Conservation (phyloP, 2,329 filamentous ascomycete genomes). For the Neopestalotiopsis sp. region DNA sequence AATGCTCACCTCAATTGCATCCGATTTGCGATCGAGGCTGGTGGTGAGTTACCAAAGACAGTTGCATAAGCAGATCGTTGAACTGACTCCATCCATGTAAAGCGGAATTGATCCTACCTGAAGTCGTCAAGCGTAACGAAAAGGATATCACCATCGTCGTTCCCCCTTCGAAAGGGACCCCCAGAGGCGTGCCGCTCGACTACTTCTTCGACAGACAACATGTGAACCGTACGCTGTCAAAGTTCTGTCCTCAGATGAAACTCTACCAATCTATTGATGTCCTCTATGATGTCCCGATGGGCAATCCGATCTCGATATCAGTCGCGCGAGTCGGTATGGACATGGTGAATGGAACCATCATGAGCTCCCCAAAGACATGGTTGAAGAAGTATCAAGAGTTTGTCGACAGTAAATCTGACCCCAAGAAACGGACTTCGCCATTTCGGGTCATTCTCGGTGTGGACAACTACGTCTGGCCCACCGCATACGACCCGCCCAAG, state of each 20-base stretch:
- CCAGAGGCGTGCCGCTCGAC: slow-evolving; percentile 37
- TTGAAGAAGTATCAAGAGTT: slow-evolving; percentile 30
- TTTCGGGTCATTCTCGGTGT: slow-evolving; percentile 39
- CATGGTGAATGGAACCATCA: slow-evolving; percentile 31
- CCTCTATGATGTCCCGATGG: slow-evolving; percentile 39
- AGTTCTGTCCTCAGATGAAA: slow-evolving; percentile 43
- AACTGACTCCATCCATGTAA: slow-evolving; percentile 5
- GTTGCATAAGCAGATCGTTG: not conserved
- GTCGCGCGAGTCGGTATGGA: slow-evolving; percentile 28
- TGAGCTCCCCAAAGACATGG: slow-evolving; percentile 29
- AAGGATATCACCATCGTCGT: slow-evolving; percentile 33
- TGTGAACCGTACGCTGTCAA: slow-evolving; percentile 34
- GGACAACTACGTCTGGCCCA: slow-evolving; percentile 38
- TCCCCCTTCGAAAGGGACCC: slow-evolving; percentile 30
- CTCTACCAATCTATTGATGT: slow-evolving; percentile 40
- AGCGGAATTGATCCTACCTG: slow-evolving; percentile 45
- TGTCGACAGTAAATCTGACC: slow-evolving; percentile 34
- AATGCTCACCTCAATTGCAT: slow-evolving; percentile 52
- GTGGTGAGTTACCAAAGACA: slow-evolving; percentile 38
- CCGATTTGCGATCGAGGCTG: slow-evolving; percentile 52
- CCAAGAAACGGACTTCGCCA: slow-evolving; percentile 35
- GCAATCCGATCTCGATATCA: slow-evolving; percentile 30
- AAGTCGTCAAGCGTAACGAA: slow-evolving; percentile 39
- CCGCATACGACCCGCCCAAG: slow-evolving; percentile 32
- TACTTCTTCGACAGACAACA: slow-evolving; percentile 43